Percentiles rank a stretch among this genome's conserved stretches.
phyloP scores from a whole-genome alignment of 345 rosid genomes.

The Jatropha curcas region DNA sequence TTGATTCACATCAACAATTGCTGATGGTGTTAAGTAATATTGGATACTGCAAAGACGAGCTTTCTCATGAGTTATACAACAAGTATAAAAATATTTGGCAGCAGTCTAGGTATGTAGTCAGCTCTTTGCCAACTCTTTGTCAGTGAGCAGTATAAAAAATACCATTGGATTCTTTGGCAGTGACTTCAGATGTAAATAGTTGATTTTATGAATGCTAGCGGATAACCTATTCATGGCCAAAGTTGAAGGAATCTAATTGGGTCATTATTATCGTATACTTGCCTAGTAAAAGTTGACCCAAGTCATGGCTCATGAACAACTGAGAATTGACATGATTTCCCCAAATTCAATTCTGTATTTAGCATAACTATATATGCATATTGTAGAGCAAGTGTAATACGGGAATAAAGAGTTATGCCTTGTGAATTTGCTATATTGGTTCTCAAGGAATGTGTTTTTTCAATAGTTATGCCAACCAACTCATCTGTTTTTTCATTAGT shows the following conservation, averaged over 20 bases:
- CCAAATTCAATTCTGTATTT: background rate
- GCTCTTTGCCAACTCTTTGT: slow-evolving; percentile 1
- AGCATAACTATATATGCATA: background rate
- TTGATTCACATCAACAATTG: slow-evolving; percentile 70
- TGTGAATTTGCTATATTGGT: background rate
- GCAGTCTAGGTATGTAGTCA: slow-evolving; percentile 55
- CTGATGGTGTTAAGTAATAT: slow-evolving; percentile 86
- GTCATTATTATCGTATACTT: background rate
- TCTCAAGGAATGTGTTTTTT: background rate
- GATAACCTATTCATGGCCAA: background rate
- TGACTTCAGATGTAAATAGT: background rate
- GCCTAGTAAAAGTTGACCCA: background rate
- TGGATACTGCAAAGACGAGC: slow-evolving; percentile 97
- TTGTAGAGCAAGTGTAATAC: background rate
- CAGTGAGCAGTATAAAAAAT: background rate
- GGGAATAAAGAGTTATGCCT: background rate
- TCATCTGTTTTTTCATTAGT: background rate
- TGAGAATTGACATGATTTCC: background rate
- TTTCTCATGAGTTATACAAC: slow-evolving; percentile 71
- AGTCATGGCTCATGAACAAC: background rate
- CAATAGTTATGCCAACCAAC: background rate
- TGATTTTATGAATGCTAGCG: background rate
- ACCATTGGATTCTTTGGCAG: background rate
- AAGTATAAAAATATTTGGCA: slow-evolving; percentile 80
- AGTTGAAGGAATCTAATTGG: background rate